These are phyloP conservation scores for Chaetoceros tenuissimus DNA, from an alignment of 108 stramenopile genomes.

Conservation along the genomic window DNA sequence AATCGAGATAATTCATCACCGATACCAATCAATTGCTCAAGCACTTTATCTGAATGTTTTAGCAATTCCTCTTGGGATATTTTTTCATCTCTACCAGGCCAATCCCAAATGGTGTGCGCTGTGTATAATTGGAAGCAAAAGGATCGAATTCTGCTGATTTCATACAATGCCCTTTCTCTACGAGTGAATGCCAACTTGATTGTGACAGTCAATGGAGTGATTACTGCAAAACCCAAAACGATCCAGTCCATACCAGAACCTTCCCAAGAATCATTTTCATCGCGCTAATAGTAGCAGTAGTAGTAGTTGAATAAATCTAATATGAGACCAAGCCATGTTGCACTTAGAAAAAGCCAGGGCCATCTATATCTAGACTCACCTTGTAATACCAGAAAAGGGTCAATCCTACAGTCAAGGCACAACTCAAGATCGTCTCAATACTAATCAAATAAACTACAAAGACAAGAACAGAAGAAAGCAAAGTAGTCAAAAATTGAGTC, in stretches of 20 bases:
- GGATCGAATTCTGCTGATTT: conserved; percentile 36
- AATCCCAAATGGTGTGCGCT: conserved; percentile 63
- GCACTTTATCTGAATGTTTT: conserved; percentile 39
- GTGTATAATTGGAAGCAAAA: conserved; percentile 41
- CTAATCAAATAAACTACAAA: conserved; percentile 32
- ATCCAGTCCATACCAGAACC: conserved; percentile 51
- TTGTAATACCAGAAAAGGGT: conserved; percentile 16
- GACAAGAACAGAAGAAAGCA: conserved; percentile 26
- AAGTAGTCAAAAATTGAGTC: neutral
- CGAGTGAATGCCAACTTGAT: conserved; percentile 55
- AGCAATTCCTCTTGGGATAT: conserved; percentile 40
- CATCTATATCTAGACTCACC: neutral
- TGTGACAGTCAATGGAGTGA: conserved; percentile 49
- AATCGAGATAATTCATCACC: conserved; percentile 43
- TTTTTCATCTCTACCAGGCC: conserved; percentile 15
- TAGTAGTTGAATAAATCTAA: neutral
- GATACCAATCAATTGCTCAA: conserved; percentile 33
- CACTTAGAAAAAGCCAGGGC: neutral
- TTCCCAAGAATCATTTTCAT: neutral
- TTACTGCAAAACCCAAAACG: conserved; percentile 60
- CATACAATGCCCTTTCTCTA: conserved; percentile 47
- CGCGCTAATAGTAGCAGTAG: neutral
- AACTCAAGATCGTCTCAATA: conserved; percentile 38
- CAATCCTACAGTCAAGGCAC: conserved; percentile 35
- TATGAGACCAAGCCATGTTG: neutral